Percentiles rank a stretch among this genome's conserved stretches.
Conservation (phyloP, 257 asterid genomes). For the Avicennia marina region DNA sequence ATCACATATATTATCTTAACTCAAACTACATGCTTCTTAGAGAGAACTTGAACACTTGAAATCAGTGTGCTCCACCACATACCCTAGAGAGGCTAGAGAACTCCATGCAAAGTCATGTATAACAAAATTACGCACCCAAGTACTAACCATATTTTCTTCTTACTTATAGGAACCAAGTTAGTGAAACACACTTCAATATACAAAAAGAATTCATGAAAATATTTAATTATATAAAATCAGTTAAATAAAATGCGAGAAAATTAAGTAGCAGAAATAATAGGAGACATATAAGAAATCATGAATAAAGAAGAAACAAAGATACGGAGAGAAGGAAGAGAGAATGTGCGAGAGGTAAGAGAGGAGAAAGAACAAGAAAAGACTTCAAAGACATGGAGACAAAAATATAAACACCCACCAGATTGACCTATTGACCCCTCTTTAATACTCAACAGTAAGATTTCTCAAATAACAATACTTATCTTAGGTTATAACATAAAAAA, state of each 20-base stretch:
- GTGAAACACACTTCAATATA: no score
- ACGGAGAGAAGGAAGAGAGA: background rate
- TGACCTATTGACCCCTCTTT: background rate
- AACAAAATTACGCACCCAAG: no score
- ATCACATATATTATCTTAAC: no score
- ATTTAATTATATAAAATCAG: background rate
- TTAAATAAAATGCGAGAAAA: background rate
- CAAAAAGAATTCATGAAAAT: background rate
- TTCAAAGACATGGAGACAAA: background rate
- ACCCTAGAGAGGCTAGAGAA: background rate
- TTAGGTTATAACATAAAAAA: no score
- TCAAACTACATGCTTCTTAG: conserved; percentile 6
- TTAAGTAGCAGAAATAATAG: background rate
- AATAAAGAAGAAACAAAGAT: background rate
- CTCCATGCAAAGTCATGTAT: background rate
- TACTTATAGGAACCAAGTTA: no score
- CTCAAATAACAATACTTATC: background rate
- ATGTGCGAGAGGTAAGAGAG: no score
- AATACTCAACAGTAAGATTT: no score
- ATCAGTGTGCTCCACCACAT: background rate
- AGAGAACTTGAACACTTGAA: conserved; percentile 10
- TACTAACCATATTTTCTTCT: no score
- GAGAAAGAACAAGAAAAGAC: background rate
- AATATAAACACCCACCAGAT: background rate
- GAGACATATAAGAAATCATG: no score